A percentile compares a stretch with the other conserved stretches of the same genome.
These are phyloP conservation scores for Pseudopediastrum boryanum DNA, from an alignment of 139 green algal genomes.

Conservation along the genomic window DNA sequence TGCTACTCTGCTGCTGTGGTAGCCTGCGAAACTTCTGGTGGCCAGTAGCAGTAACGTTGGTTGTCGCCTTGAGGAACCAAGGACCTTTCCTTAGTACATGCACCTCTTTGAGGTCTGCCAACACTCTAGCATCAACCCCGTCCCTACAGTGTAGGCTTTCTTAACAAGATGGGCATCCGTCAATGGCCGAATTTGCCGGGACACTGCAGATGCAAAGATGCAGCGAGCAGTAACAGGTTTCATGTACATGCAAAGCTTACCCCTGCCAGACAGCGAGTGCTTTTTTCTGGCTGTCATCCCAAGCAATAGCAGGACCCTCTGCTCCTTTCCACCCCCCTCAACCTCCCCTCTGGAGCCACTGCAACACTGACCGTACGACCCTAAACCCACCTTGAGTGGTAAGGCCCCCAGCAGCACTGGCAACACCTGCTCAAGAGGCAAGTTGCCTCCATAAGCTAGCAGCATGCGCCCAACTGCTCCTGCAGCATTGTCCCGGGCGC, in stretches of 20 bases:
- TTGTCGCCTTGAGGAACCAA: too few species aligned
- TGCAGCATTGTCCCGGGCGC: constrained; percentile 73
- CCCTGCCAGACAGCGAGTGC: not conserved
- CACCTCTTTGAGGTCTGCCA: too few species aligned
- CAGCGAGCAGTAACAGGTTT: not conserved
- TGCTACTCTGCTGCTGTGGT: too few species aligned
- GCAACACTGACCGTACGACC: too few species aligned
- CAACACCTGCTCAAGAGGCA: constrained; percentile 63
- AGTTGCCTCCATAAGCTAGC: constrained; percentile 5
- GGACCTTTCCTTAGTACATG: too few species aligned
- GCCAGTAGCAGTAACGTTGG: too few species aligned
- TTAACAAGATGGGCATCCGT: too few species aligned
- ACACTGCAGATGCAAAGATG: not conserved
- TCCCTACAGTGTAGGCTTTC: too few species aligned
- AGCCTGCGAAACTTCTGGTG: too few species aligned
- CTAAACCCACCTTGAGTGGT: constrained; percentile 55
- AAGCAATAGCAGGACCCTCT: not conserved
- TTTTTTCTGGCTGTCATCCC: not conserved
- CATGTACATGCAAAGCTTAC: not conserved
- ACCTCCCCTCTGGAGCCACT: not conserved
- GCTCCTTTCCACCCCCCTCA: not conserved
- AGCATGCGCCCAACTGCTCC: constrained; percentile 73
- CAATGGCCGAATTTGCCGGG: not conserved
- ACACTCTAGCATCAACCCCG: too few species aligned
- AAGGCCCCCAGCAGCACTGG: constrained; percentile 63